A percentile compares a stretch with the other conserved stretches of the same genome.
Conservation (phyloP, 768 basidiomycete genomes). For the Russula earlei region DNA sequence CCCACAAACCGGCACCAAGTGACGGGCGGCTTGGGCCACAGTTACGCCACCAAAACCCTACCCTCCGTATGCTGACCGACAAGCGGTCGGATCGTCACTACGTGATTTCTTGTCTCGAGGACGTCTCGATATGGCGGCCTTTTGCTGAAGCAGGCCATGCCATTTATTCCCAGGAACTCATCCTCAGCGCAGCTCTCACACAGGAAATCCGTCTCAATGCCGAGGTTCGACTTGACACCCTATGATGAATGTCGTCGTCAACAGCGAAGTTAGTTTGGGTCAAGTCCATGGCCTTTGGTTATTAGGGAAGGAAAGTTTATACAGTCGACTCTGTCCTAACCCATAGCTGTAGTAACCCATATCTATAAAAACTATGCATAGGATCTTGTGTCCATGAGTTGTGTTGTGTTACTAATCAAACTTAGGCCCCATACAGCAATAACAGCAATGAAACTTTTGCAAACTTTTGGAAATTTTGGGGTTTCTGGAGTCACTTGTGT, state of each 20-base stretch:
- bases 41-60: slow-evolving; percentile 42
- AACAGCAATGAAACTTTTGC: no score
- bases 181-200: slow-evolving; percentile 52
- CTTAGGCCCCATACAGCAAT: no score
- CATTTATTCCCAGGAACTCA: slow-evolving; percentile 62
- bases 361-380: no score
- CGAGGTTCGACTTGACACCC: slow-evolving; percentile 11
- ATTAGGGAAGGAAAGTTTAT: no score
- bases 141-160: slow-evolving; percentile 40
- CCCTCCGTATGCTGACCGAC: slow-evolving; percentile 43
- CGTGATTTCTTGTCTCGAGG: slow-evolving; percentile 59
- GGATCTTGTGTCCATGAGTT: no score
- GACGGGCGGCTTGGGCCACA: slow-evolving; percentile 18
- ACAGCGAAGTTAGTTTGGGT: no score
- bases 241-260: not conserved
- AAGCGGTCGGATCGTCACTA: slow-evolving; percentile 35
- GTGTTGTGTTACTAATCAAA: no score
- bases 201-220: slow-evolving; percentile 63
- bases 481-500: no score
- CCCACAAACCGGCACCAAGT: not conserved
- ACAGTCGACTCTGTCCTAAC: no score
- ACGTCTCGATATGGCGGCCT: slow-evolving; percentile 57
- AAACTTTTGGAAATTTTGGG: no score
- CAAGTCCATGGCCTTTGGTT: no score
- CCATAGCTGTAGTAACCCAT: no score